A percentile compares a stretch with the other conserved stretches of the same genome.
Conservation (phyloP, 2,329 filamentous ascomycete species). For the Endoconidiophora laricicola region DNA sequence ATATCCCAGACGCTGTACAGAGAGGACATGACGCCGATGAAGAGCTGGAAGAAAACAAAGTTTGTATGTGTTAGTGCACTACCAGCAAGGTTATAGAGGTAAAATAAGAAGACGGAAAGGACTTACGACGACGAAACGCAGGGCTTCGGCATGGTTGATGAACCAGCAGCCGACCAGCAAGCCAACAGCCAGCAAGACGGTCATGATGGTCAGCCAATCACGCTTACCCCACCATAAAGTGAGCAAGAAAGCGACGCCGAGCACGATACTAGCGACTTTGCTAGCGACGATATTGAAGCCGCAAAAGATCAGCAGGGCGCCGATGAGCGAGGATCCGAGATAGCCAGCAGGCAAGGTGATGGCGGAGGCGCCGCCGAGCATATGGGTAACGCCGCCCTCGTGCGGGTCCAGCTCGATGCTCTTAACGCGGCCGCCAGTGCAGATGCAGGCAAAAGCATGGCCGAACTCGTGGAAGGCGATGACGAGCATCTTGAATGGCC, state of each 20-base stretch:
- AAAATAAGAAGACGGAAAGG: slow-evolving; percentile 5
- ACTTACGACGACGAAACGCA: slow-evolving; percentile 53
- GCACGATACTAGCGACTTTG: slow-evolving; percentile 59
- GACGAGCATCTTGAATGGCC: slow-evolving; percentile 79
- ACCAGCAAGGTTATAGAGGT: background rate
- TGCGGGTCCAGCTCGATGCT: slow-evolving; percentile 40
- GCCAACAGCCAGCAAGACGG: slow-evolving; percentile 52
- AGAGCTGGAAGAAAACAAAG: slow-evolving; percentile 30
- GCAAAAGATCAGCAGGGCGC: slow-evolving; percentile 60
- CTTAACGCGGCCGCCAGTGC: slow-evolving; percentile 57
- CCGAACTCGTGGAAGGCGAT: slow-evolving; percentile 73
- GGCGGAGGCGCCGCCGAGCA: slow-evolving; percentile 53
- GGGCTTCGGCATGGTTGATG: slow-evolving; percentile 55
- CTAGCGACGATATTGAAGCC: slow-evolving; percentile 69
- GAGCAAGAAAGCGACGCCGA: slow-evolving; percentile 60
- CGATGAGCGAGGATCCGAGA: slow-evolving; percentile 59
- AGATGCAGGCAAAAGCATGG: slow-evolving; percentile 55
- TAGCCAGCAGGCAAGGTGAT: slow-evolving; percentile 65
- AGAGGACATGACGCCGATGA: slow-evolving; percentile 68
- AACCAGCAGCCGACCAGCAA: slow-evolving; percentile 64
- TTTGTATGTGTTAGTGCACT: background rate
- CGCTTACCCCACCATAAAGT: slow-evolving; percentile 67
- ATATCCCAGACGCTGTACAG: slow-evolving; percentile 77
- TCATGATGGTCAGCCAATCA: slow-evolving; percentile 62
- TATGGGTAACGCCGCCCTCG: slow-evolving; percentile 64